Percentiles rank a stretch among this genome's conserved stretches.
Conservation (phyloP, 306 rosid species). For the Pyrus betulifolia region DNA sequence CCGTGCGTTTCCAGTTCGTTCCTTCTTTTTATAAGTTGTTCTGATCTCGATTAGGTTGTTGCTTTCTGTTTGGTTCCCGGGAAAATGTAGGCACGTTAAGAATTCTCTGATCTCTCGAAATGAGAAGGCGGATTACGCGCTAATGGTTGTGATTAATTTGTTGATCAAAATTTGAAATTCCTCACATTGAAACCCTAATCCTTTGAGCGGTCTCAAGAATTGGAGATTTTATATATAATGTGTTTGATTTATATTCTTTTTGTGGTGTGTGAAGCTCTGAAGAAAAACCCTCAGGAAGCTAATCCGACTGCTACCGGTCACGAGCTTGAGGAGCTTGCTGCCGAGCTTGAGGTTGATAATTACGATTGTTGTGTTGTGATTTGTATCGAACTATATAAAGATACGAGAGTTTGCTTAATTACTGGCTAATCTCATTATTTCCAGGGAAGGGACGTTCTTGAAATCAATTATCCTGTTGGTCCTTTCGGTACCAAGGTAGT, state of each 20-base stretch:
- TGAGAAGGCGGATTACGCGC: background rate
- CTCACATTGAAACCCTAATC: background rate
- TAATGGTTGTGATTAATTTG: background rate
- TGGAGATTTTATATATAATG: background rate
- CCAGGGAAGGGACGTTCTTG: constrained; percentile 41
- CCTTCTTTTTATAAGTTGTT: background rate
- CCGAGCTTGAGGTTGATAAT: constrained; percentile 28
- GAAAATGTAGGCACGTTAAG: background rate
- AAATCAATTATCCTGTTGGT: constrained; percentile 34
- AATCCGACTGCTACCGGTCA: constrained; percentile 34
- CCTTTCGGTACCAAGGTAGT: constrained; percentile 44
- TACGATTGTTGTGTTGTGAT: background rate
- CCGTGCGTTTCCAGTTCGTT: background rate
- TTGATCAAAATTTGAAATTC: background rate
- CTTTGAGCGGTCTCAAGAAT: background rate
- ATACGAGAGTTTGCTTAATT: background rate
- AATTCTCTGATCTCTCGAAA: background rate
- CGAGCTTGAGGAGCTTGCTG: constrained; percentile 33
- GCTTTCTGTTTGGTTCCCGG: background rate
- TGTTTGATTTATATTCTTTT: background rate
- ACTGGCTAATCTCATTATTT: background rate
- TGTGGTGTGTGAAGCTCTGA: constrained; percentile 7
- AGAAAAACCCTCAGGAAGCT: constrained; percentile 21
- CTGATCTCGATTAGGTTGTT: background rate
- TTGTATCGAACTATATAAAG: background rate